phyloP scores from a whole-genome alignment of 441 rosid species.

The Corymbia citriodora region DNA sequence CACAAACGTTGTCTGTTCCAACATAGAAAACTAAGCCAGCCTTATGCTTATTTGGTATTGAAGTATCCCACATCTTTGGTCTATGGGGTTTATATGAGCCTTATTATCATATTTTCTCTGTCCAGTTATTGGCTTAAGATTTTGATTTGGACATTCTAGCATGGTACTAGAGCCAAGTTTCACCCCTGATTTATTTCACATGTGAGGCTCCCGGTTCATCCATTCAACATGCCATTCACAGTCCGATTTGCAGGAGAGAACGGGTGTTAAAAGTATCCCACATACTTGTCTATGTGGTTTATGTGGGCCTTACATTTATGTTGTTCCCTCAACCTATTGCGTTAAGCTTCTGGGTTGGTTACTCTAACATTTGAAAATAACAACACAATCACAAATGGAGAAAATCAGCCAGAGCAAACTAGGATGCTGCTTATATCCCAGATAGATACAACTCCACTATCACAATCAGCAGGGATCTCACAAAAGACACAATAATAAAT shows the following conservation, averaged over 20 bases:
- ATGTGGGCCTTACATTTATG: not conserved
- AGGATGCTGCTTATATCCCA: not conserved
- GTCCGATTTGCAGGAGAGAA: not conserved
- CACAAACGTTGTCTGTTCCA: not conserved
- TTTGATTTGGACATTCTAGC: not conserved
- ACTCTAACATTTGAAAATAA: not conserved
- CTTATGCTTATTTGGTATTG: not conserved
- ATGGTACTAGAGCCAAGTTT: not conserved
- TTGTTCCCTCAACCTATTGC: not conserved
- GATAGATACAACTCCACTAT: not conserved
- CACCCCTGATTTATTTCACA: not conserved
- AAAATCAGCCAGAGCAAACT: not conserved
- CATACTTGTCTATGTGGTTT: not conserved
- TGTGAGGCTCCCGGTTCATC: not conserved
- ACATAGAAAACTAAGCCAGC: not conserved
- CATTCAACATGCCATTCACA: not conserved
- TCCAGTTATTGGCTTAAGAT: not conserved
- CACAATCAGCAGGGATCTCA: not conserved
- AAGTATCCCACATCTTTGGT: not conserved
- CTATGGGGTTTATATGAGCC: not conserved
- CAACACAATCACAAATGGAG: not conserved
- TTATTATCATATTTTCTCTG: not conserved
- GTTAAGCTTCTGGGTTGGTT: not conserved
- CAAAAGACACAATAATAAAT: not conserved
- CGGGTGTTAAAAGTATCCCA: not conserved